A percentile compares a stretch with the other conserved stretches of the same genome.
Conservation (phyloP, 2,329 filamentous ascomycete genomes). For the Trichoderma endophyticum region DNA sequence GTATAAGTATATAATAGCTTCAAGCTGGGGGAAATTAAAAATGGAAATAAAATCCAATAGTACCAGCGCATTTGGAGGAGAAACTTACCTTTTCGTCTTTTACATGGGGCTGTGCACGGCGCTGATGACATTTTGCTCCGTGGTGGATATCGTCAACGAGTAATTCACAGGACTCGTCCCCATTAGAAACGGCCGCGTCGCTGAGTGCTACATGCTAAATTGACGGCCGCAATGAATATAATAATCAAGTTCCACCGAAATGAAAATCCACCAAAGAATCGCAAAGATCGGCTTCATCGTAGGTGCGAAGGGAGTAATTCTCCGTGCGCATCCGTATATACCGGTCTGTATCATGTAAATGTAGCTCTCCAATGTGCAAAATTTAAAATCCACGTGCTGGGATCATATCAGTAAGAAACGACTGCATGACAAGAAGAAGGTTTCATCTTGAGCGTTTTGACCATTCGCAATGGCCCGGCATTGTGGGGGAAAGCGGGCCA, state of each 20-base stretch:
- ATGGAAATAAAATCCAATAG: neutral
- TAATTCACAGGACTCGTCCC: neutral
- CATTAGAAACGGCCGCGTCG: neutral
- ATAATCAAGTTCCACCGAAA: neutral
- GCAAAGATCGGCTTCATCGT: neutral
- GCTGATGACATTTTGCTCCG: neutral
- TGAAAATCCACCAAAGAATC: neutral
- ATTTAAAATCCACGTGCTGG: neutral
- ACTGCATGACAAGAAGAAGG: neutral
- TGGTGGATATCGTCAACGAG: neutral
- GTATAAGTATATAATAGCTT: neutral
- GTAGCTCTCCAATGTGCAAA: neutral
- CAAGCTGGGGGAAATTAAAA: neutral
- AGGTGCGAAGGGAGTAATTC: neutral
- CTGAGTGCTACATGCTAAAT: neutral
- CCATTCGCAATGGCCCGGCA: neutral
- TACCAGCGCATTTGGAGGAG: neutral
- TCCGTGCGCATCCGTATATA: neutral
- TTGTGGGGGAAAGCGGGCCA: neutral
- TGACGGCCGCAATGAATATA: neutral
- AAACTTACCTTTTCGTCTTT: neutral
- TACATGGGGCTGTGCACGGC: neutral
- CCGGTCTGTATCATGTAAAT: neutral
- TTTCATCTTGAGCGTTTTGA: constrained; percentile 1
- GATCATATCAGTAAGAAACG: neutral